These are phyloP conservation scores for Spathaspora jeffriesii DNA, from an alignment of 1,139 yeast genomes.

Conservation along the genomic window DNA sequence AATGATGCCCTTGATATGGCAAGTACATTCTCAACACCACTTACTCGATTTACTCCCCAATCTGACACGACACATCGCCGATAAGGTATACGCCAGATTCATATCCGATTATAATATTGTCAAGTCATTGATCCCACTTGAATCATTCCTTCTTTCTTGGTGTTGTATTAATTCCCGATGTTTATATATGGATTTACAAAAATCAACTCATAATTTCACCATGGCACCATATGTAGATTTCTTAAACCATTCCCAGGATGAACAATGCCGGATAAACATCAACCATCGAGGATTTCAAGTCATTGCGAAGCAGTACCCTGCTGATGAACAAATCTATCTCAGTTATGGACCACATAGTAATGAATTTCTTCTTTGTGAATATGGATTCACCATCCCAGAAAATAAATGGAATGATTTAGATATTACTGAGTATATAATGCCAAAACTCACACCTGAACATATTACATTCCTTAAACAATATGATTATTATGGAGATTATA, in stretches of 20 bases:
- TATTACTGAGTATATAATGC: constrained; percentile 43
- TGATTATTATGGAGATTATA: constrained; percentile 74
- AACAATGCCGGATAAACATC: constrained; percentile 52
- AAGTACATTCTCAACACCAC: constrained; percentile 21
- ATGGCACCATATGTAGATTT: constrained; percentile 93
- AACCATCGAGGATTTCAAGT: constrained; percentile 55
- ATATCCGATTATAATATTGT: constrained; percentile 27
- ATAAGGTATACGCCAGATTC: constrained; percentile 38
- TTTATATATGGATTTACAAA: constrained; percentile 70
- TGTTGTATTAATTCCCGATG: constrained; percentile 90
- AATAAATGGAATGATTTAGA: constrained; percentile 78
- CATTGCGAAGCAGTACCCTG: constrained; percentile 32
- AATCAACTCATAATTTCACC: constrained; percentile 61
- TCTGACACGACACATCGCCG: constrained; percentile 32
- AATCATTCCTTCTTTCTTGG: constrained; percentile 68
- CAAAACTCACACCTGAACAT: constrained; percentile 39
- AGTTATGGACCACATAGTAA: constrained; percentile 91
- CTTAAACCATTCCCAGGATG: constrained; percentile 69
- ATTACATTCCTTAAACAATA: constrained; percentile 45
- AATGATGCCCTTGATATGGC: constrained; percentile 56
- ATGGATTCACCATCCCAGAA: constrained; percentile 66
- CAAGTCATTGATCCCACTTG: constrained; percentile 9
- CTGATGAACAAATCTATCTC: constrained; percentile 63
- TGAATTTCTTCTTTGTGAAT: constrained; percentile 78
- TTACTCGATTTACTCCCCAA: constrained; percentile 40